Percentiles rank a stretch among this genome's conserved stretches.
These are phyloP conservation scores for Epichloe coenophiala DNA, from an alignment of 2,329 filamentous ascomycete species.

Conservation along the genomic window DNA sequence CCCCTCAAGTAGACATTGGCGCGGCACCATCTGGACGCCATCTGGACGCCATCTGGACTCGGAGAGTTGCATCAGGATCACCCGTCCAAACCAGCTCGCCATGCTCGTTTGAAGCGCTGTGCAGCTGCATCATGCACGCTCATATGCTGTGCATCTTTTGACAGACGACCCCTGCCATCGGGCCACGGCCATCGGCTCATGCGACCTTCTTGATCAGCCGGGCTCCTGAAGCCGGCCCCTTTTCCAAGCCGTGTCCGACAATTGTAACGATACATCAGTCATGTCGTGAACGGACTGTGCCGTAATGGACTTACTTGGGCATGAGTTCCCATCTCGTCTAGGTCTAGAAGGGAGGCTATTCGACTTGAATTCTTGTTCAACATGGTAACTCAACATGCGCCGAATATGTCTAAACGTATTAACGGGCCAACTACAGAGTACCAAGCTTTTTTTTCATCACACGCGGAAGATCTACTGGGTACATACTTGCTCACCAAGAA, in stretches of 20 bases:
- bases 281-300: too few species aligned
- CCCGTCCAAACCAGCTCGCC: background rate
- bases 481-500: too few species aligned
- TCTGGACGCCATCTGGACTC: too few species aligned
- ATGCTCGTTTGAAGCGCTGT: background rate
- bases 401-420: too few species aligned
- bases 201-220: background rate
- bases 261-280: too few species aligned
- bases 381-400: too few species aligned
- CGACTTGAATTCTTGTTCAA: too few species aligned
- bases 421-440: too few species aligned
- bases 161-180: background rate
- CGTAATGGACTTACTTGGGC: background rate
- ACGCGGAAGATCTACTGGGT: too few species aligned
- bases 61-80: background rate
- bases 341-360: too few species aligned
- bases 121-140: conserved; percentile 6
- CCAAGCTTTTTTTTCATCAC: too few species aligned
- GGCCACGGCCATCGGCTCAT: background rate
- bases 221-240: background rate
- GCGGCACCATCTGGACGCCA: background rate
- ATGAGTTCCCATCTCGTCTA: too few species aligned
- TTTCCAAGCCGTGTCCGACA: background rate
- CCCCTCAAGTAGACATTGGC: background rate
- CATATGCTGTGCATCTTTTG: conserved; percentile 2